Evolutionary conservation across 2,329 filamentous ascomycete species (phyloP), one percentile per base, ranked within the genome.

Genomic region (Colletotrichum sansevieriae): DNA sequence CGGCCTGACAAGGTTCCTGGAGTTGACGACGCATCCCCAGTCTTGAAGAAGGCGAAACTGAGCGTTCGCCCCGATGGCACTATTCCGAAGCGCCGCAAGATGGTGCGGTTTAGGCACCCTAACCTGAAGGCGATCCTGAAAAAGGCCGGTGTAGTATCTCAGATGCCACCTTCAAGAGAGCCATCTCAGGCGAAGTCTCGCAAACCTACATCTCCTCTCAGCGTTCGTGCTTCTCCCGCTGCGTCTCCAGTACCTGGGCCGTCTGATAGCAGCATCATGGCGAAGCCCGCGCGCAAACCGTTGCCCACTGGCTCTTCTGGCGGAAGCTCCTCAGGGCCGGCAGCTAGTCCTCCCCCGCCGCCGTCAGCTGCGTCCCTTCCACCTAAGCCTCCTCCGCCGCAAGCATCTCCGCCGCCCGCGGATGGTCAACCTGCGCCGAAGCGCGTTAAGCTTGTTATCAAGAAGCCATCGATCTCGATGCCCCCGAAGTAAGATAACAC

Each of bases 41-140:
- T 75, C 29, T 74, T 79, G 0, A 83, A 83, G 73, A 76, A 81
- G 12, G 76, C 79, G 4, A 83, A 82, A 73, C 74, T 71, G 15
- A 64, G 49, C 22, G 15, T 76, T 7, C 78, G 80, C 13, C 66
- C 74, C 2, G 72, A 72, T 15, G 65, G 62, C 25, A 70, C 72
- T 3, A 63, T 71, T 7, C 72, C 74, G 1, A 68, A 69, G 41
- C 63, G 69, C 39, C 80, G 77, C 68, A 80, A 75, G 68, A 77
- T 82, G n/a, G 76, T 83, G 5, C 81, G 78, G 6, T 71, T 83
- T 4, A 79, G 73, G 71, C 79, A 78, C 2, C 72, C 69, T 8
- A 76, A 78, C n/a, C 74, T 78, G 1, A 78, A 73, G 55, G 76
- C 78, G 12, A 75, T 80, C 35, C 70, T 83, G n/a, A 76, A 75